Conservation (phyloP, 2,329 filamentous ascomycete species). For the Geoglossum cookeanum region DNA sequence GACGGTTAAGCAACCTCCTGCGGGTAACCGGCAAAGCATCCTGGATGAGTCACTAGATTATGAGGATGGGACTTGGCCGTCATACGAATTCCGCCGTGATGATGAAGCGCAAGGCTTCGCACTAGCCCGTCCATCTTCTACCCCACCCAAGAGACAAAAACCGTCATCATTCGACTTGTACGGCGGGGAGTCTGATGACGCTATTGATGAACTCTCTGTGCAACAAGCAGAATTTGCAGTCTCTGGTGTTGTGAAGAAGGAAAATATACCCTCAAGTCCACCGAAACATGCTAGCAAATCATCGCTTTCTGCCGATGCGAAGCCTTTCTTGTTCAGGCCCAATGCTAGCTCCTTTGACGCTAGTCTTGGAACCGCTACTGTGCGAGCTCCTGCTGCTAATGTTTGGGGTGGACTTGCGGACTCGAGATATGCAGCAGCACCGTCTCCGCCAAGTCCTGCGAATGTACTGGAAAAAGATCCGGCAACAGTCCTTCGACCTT, state of each 20-base stretch:
- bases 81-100: slow-evolving; percentile 38
- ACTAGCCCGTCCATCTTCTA: slow-evolving; percentile 28
- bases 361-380: slow-evolving; percentile 9
- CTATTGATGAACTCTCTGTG: not conserved
- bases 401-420: not conserved
- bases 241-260: slow-evolving; percentile 17
- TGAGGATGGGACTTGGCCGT: slow-evolving; percentile 33
- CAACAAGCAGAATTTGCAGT: not conserved
- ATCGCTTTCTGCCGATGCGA: slow-evolving; percentile 51
- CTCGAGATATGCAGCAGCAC: not conserved
- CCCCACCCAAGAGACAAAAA: slow-evolving; percentile 5
- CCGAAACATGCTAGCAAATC: slow-evolving; percentile 28
- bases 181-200: not conserved
- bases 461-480: not conserved
- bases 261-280: slow-evolving; percentile 5
- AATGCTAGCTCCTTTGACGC: slow-evolving; percentile 11
- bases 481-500: not conserved
- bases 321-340: slow-evolving; percentile 40
- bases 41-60: slow-evolving; percentile 32
- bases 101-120: slow-evolving; percentile 29
- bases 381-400: not conserved
- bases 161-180: not conserved
- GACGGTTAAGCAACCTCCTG: not conserved
- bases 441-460: not conserved
- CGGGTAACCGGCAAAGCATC: not conserved